phyloP scores from a whole-genome alignment of 768 basidiomycete genomes.

The Leccinum subgranulosum region DNA sequence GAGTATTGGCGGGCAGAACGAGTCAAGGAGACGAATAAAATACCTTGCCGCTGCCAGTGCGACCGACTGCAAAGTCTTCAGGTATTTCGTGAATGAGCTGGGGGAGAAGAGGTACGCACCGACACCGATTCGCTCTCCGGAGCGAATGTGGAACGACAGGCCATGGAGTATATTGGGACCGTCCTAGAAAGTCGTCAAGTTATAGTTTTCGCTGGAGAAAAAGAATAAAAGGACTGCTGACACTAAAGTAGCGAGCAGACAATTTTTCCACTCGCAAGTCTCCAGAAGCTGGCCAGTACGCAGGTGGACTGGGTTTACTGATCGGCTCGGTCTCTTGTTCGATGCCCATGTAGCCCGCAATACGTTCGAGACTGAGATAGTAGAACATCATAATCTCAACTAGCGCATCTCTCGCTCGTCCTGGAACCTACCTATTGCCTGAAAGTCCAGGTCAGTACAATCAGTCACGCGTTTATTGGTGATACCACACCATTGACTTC shows the following conservation, averaged over 20 bases:
- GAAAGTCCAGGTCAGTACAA: background rate
- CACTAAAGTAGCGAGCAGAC: conserved; percentile 49
- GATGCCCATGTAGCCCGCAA: conserved; percentile 50
- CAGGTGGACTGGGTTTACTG: conserved; percentile 46
- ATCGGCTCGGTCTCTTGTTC: conserved; percentile 48
- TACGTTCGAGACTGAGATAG: conserved; percentile 28
- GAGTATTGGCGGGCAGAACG: background rate
- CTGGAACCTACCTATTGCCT: conserved; percentile 22
- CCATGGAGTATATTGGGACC: conserved; percentile 2
- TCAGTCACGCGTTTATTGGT: background rate
- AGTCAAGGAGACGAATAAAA: background rate
- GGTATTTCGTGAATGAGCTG: background rate
- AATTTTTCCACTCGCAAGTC: conserved; percentile 51
- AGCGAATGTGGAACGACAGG: conserved; percentile 1
- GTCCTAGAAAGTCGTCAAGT: background rate
- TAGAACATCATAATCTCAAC: background rate
- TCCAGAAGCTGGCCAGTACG: conserved; percentile 65
- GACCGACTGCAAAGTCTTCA: conserved; percentile 2
- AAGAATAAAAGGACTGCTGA: background rate
- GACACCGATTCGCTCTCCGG: conserved; percentile 9
- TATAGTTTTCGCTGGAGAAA: background rate
- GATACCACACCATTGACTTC: conserved; percentile 10
- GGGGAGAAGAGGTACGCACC: background rate
- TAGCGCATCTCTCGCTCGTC: background rate
- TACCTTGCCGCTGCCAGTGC: conserved; percentile 9